Evolutionary conservation across 306 rosid species (phyloP).

Genomic region (Adenanthera pavonina): DNA sequence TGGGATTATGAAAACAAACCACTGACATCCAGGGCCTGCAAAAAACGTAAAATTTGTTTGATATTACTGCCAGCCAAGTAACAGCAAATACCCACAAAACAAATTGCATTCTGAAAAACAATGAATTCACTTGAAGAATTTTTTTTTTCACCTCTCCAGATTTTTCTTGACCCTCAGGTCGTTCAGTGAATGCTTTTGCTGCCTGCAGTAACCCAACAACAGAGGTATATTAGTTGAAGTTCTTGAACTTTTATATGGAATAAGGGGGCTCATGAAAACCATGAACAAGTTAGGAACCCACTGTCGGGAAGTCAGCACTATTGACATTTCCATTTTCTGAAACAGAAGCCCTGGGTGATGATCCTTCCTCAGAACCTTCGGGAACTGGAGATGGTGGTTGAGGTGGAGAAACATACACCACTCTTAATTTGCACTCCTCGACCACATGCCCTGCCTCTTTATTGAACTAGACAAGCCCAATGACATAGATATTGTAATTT

Average conservation of each 20-base stretch:
- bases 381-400: slow-evolving; percentile 97
- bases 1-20: neutral
- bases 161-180: slow-evolving; percentile 60
- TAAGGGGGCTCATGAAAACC: slow-evolving; percentile 19
- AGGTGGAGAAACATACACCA: slow-evolving; percentile 83
- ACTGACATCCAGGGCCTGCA: neutral
- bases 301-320: slow-evolving; percentile 58
- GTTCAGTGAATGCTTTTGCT: slow-evolving; percentile 60
- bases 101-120: slow-evolving; percentile 33
- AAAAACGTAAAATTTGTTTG: neutral
- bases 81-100: slow-evolving; percentile 18
- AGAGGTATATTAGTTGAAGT: slow-evolving; percentile 35
- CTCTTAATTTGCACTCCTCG: slow-evolving; percentile 95
- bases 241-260: neutral
- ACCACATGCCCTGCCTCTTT: slow-evolving; percentile 91
- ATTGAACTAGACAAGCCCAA: slow-evolving; percentile 68
- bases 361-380: slow-evolving; percentile 97
- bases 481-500: slow-evolving; percentile 46
- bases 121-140: slow-evolving; percentile 1
- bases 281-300: slow-evolving; percentile 53
- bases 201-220: slow-evolving; percentile 54
- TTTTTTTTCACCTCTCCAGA: slow-evolving; percentile 68
- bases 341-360: slow-evolving; percentile 87
- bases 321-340: slow-evolving; percentile 79
- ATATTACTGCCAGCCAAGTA: neutral